These are phyloP conservation scores for Halenospora varia DNA, from an alignment of 495 filamentous ascomycete genomes.

Conservation along the genomic window DNA sequence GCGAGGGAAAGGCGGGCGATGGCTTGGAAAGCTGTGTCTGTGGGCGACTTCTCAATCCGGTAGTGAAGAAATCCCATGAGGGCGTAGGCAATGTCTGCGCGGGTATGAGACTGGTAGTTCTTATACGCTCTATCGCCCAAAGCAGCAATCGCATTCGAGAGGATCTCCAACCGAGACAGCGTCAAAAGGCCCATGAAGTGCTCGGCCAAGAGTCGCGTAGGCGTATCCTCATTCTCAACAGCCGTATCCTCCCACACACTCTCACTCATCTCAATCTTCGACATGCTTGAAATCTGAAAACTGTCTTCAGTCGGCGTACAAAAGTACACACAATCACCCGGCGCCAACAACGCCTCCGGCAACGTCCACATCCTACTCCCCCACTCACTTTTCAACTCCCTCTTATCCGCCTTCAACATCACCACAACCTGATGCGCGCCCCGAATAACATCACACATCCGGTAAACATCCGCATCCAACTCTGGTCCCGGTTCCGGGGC, in stretches of 20 bases:
- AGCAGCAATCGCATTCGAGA: constrained; percentile 20
- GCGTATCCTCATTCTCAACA: constrained; percentile 16
- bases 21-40: constrained; percentile 40
- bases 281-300: not conserved
- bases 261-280: constrained; percentile 14
- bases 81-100: constrained; percentile 40
- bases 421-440: constrained; percentile 32
- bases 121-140: constrained; percentile 6
- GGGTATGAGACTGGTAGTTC: not conserved
- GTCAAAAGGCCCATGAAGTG: constrained; percentile 35
- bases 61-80: constrained; percentile 41
- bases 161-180: constrained; percentile 34
- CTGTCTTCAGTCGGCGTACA: constrained; percentile 8
- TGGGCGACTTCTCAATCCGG: constrained; percentile 29
- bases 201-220: constrained; percentile 32
- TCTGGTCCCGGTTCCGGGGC: constrained; percentile 2
- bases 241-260: constrained; percentile 2
- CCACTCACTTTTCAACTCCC: constrained; percentile 29
- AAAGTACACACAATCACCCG: constrained; percentile 24
- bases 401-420: constrained; percentile 16
- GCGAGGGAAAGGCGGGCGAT: constrained; percentile 41
- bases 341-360: constrained; percentile 38
- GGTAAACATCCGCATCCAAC: constrained; percentile 27
- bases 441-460: constrained; percentile 38
- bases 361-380: constrained; percentile 43